A percentile compares a stretch with the other conserved stretches of the same genome.
These are phyloP conservation scores for Pleurotus tuoliensis DNA, from an alignment of 768 basidiomycete species.

Conservation along the genomic window DNA sequence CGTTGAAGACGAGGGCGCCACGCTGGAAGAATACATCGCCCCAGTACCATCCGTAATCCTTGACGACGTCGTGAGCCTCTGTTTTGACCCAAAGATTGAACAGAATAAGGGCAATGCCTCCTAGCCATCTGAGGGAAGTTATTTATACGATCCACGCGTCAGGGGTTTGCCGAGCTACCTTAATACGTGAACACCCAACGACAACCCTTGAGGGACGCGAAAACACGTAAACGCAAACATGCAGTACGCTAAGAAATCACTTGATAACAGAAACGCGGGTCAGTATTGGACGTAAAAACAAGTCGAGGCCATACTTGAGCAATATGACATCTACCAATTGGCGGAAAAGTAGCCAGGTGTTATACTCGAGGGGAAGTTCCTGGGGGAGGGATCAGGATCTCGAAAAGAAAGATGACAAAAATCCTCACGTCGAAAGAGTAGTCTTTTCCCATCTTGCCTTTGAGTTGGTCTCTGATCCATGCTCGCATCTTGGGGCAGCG, in stretches of 20 bases:
- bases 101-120: conserved; percentile 77
- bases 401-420: conserved; percentile 4
- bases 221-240: conserved; percentile 95
- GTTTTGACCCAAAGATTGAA: conserved; percentile 99
- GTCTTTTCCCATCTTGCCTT: conserved; percentile 90
- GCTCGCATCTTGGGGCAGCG: conserved; percentile 57
- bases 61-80: conserved; percentile 95
- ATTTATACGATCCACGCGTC: background rate
- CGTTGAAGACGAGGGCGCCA: conserved; percentile 93
- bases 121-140: conserved; percentile 65
- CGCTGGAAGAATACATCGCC: conserved; percentile 91
- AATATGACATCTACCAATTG: conserved; percentile 96
- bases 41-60: conserved; percentile 97
- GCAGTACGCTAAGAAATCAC: conserved; percentile 92
- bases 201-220: conserved; percentile 77
- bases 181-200: conserved; percentile 68
- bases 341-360: conserved; percentile 93
- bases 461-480: conserved; percentile 87
- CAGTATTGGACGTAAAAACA: background rate
- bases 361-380: conserved; percentile 91
- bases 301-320: conserved; percentile 66
- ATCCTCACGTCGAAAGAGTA: conserved; percentile 84
- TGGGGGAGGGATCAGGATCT: conserved; percentile 23
- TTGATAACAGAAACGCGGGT: conserved; percentile 8
- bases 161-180: conserved; percentile 40